A percentile compares a stretch with the other conserved stretches of the same genome.
Evolutionary conservation across 1,284 basidiomycete species (phyloP).

Genomic region (Naganishia cerealis): DNA sequence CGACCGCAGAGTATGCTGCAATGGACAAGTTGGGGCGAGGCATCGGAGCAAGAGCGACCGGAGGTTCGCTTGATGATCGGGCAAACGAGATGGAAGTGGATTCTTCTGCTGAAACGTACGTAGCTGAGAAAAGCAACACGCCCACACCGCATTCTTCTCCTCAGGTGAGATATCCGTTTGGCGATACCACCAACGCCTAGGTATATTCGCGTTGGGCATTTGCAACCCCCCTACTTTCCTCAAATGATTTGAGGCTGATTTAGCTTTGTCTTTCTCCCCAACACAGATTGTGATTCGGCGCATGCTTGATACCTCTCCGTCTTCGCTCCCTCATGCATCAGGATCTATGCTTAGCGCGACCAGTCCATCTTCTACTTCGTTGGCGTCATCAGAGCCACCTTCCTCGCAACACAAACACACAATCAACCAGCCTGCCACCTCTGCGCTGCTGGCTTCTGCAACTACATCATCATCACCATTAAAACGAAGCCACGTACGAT

Average conservation of each 20-base stretch:
- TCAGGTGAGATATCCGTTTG: constrained; percentile 46
- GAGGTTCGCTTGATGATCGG: constrained; percentile 28
- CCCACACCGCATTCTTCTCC: constrained; percentile 56
- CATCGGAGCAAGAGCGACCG: constrained; percentile 35
- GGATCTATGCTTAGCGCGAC: not conserved
- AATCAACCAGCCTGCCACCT: constrained; percentile 4
- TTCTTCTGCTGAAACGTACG: constrained; percentile 35
- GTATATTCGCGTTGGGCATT: constrained; percentile 22
- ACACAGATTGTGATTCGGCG: constrained; percentile 50
- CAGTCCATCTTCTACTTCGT: constrained; percentile 6
- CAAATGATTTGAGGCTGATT: constrained; percentile 30
- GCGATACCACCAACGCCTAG: constrained; percentile 11
- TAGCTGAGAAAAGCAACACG: constrained; percentile 48
- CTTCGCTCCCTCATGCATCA: constrained; percentile 47
- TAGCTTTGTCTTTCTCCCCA: constrained; percentile 28
- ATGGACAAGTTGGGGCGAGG: constrained; percentile 40
- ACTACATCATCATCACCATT: constrained; percentile 14
- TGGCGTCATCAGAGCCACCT: constrained; percentile 3
- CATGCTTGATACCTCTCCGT: constrained; percentile 50
- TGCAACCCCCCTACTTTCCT: constrained; percentile 22
- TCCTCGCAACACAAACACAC: not conserved
- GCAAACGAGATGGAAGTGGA: constrained; percentile 42
- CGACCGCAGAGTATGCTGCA: constrained; percentile 9
- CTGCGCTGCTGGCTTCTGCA: constrained; percentile 1
- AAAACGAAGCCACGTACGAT: constrained; percentile 26